Evolutionary conservation across 2,329 filamentous ascomycete species (phyloP).

Genomic region (Ilyonectria destructans): DNA sequence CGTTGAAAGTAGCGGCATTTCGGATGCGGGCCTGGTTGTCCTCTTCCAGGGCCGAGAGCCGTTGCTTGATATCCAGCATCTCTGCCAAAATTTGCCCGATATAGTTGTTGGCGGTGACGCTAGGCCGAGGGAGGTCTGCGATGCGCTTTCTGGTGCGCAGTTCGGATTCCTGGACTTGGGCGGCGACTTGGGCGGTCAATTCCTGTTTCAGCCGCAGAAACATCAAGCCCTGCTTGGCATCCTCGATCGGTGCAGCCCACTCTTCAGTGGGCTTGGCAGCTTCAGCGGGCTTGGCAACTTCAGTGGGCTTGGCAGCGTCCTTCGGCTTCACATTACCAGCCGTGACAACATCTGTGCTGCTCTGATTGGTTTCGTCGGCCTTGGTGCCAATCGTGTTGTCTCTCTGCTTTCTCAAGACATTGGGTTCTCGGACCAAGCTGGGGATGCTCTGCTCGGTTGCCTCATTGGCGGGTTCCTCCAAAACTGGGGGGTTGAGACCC

Average conservation of each 20-base stretch:
- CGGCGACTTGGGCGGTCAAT: slow-evolving; percentile 5
- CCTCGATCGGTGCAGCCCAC: neutral
- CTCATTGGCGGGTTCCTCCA: neutral
- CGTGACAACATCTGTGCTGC: neutral
- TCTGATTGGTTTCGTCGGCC: neutral
- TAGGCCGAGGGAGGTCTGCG: neutral
- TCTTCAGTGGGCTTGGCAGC: neutral
- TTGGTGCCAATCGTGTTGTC: neutral
- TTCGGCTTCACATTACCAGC: neutral
- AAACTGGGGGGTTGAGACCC: neutral
- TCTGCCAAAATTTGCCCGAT: slow-evolving; percentile 1
- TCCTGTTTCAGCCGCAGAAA: slow-evolving; percentile 11
- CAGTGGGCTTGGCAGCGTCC: neutral
- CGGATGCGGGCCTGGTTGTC: slow-evolving; percentile 9
- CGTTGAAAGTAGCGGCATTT: slow-evolving; percentile 18
- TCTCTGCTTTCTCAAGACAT: neutral
- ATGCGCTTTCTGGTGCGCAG: neutral
- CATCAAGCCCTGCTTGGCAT: slow-evolving; percentile 2
- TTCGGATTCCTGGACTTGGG: neutral
- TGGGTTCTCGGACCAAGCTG: neutral
- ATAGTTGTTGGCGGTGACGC: neutral
- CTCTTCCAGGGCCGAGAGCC: slow-evolving; percentile 19
- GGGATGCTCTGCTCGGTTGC: neutral
- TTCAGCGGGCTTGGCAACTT: neutral
- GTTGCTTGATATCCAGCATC: slow-evolving; percentile 19